Evolutionary conservation across 192 early-diverging fungal species (phyloP), one percentile per base, ranked within the genome.

Genomic region (Mortierella hygrophila): DNA sequence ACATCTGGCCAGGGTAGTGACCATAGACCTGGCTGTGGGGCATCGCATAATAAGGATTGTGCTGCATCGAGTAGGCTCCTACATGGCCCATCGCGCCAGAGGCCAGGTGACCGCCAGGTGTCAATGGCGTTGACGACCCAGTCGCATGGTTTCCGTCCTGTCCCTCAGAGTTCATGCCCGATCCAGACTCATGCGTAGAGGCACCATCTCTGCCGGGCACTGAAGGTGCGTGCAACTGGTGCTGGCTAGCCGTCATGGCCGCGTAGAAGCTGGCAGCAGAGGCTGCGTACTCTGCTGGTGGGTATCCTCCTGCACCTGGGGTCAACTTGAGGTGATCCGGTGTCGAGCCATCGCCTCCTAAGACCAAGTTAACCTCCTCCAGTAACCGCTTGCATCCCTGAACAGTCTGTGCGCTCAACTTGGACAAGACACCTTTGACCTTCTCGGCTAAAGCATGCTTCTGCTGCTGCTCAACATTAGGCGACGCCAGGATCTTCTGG

Each of bases 401-500:
- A 40, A 92, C 91, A 68, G 94, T 94, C 52, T 93, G 89, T 2
- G 94, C 88, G 60, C 93, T 93, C 68, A 94, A 88, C 46, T 89
- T 90, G 3, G 90, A 78, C 15, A 96, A 71, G 9, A 92, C 90
- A 1, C 80, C 82, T 63, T 94, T 93, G 60, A 95, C 92, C 44
- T 92, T 88, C 65, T 97, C 97, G 23, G 95, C 97, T 57, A 98
- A 86, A 3, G 92, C 90, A 11, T 91, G 91, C 80, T 95, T 94
- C 79, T 99, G 97, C 6, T 93, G 90, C 13, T 92, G 88, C 76
- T 95, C 94, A 18, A 97, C 93, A 60, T 95, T 94, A 32, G 90
- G 93, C 46, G 95, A 94, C 20, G 95, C 91, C 32, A 99, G 92
- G 37, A 99, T 94, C 88, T 97, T 97, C 84, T 98, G 96, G 23